These are phyloP conservation scores for Penicillium herquei DNA, from an alignment of 495 filamentous ascomycete species.

Conservation along the genomic window DNA sequence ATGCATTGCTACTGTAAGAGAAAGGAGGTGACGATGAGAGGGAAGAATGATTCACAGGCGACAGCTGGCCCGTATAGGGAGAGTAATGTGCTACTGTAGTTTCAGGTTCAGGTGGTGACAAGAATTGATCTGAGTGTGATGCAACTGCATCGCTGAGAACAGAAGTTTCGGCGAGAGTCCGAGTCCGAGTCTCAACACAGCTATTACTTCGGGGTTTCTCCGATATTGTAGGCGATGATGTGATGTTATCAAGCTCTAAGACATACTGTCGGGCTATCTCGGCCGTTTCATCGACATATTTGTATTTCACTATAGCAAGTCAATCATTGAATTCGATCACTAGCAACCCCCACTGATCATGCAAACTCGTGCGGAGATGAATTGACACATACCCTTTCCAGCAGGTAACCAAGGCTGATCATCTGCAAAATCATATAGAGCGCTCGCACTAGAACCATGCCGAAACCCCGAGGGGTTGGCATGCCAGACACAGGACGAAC, in stretches of 20 bases:
- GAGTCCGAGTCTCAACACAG: slow-evolving; percentile 1
- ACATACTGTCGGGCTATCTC: slow-evolving; percentile 18
- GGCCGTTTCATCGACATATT: slow-evolving; percentile 23
- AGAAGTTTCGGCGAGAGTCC: slow-evolving; percentile 1
- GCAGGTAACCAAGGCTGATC: slow-evolving; percentile 23
- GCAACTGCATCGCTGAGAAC: slow-evolving; percentile 4
- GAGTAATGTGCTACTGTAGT: slow-evolving; percentile 3
- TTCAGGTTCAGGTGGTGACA: slow-evolving; percentile 5
- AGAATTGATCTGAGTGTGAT: slow-evolving; percentile 7
- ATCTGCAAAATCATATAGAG: slow-evolving; percentile 20
- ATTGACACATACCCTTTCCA: slow-evolving; percentile 8
- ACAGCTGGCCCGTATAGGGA: slow-evolving; percentile 12
- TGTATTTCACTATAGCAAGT: slow-evolving; percentile 11
- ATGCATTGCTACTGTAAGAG: slow-evolving; percentile 14
- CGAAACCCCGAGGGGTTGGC: slow-evolving; percentile 14
- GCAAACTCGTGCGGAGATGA: background rate
- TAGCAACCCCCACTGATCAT: no score
- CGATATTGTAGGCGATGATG: background rate
- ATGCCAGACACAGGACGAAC: slow-evolving; percentile 19
- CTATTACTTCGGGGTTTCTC: slow-evolving; percentile 6
- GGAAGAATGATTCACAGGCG: slow-evolving; percentile 9
- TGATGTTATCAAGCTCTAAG: slow-evolving; percentile 4
- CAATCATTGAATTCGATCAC: no score
- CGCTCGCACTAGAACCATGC: slow-evolving; percentile 25
- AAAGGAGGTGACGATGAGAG: slow-evolving; percentile 13